Base-by-base conservation (phyloP, 2,329 filamentous ascomycete genomes). In the Colletotrichum tamarilloi region DNA sequence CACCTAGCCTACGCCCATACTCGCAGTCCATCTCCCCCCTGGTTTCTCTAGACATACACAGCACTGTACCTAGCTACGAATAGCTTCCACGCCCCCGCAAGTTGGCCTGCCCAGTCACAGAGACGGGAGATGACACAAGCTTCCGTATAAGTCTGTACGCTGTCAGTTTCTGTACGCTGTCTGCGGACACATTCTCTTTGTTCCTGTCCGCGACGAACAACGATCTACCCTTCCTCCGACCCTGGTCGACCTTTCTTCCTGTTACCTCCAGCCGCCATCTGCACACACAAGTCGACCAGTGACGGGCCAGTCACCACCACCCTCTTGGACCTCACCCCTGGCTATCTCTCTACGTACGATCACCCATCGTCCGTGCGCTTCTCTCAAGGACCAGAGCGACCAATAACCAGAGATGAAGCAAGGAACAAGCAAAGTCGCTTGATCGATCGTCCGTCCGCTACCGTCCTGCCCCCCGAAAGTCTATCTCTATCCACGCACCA, bases 401-500 rank as follows among this genome's bases (percentile, higher is more conserved):
- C 28, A 53, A 38, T 38, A 38, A 16, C 35, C 35, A 38, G 14
- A 38, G 12, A n/a, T 19, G 19, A 32, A 26, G 60, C 60, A 24
- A 30, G 60, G 60, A 32, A n/a, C 26, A 9, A 16, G 42, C 38
- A 49, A n/a, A n/a, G 7, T 46, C 19, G 42, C 42, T 53, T 62
- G 60, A 52, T 63, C 60, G 46, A 63, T 63, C 46, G 60, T n/a
- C 19, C 19, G 7, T 49, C 42, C 19, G 42, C 7, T 49, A 42
- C 16, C 19, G 42, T 52, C 28, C 28, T 63, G 60, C 30, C 19
- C 46, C 14, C 59, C 38, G 22, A 32, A 24, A 26, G 16, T 38
- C 32, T 56, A 63, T 30, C 60, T 38, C 30, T 56, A 63, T 30
- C 60, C 26, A 52, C 42, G 26, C 46, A 65, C 62, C 62, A 32